phyloP scores from a whole-genome alignment of 169 alveolate genomes.

The Miamiensis avidus region DNA sequence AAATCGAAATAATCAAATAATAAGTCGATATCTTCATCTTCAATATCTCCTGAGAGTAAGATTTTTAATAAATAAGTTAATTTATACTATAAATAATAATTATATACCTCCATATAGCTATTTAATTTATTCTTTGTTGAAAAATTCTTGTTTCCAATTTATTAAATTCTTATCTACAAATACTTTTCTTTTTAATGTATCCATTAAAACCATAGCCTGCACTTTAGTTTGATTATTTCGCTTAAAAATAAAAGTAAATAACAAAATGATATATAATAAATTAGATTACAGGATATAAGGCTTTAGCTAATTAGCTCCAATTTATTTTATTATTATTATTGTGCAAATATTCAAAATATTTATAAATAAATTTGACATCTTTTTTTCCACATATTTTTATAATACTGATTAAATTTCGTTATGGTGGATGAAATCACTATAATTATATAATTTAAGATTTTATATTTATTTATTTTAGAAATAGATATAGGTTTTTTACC shows the following conservation, averaged over 20 bases:
- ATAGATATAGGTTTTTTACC: background rate
- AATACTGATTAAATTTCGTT: background rate
- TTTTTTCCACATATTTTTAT: background rate
- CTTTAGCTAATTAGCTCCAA: background rate
- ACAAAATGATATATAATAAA: too few relatives aligned
- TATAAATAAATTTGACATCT: background rate
- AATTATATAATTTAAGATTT: background rate
- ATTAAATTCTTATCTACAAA: background rate
- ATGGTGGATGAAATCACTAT: background rate
- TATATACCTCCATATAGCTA: background rate
- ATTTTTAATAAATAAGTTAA: too few relatives aligned
- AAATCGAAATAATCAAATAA: background rate
- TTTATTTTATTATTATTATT: too few relatives aligned
- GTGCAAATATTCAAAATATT: background rate
- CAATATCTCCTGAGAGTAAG: background rate
- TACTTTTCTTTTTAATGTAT: too few relatives aligned
- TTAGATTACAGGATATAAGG: background rate
- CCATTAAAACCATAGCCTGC: background rate
- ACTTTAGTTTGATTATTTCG: background rate
- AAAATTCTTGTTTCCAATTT: background rate
- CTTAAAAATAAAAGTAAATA: background rate
- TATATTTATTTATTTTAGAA: too few relatives aligned
- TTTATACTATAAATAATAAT: too few relatives aligned
- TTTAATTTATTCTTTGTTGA: background rate
- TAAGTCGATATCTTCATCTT: background rate